Base-by-base conservation (phyloP, 768 basidiomycete species). In the Boletellus ananas region DNA sequence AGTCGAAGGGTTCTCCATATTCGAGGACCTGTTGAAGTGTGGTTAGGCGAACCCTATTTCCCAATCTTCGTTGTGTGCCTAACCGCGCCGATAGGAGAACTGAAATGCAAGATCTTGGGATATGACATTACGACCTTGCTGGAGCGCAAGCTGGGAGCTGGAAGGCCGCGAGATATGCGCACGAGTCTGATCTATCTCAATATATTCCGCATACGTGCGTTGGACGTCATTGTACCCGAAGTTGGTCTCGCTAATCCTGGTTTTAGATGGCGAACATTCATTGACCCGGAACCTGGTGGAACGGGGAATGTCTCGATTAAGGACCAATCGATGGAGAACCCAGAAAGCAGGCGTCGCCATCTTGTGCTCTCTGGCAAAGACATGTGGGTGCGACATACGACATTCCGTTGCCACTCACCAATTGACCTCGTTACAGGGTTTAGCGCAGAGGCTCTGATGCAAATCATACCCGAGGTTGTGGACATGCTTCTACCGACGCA, bases 291-390 rank as follows among this genome's bases (percentile, higher is more conserved):
- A 58, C 10, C 46, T 58, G 47, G 56, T 56, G 40, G 43, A 56
- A 18, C 54, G 50, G 9, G 54, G 56, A 2, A 45, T 58, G 56
- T 21, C 12, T 18, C 50, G 29, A 16, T 42, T 58, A 10, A 51
- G 41, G 46, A 49, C 47, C 6, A 31, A 18, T 16, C 35, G 27
- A 12, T 58, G 56, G 56, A 51, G 25, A 34, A 43, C 46, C 2
- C 60, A 61, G 47, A 55, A 49, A 49, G 38, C 45, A 25, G 60
- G 60, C 4, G 56, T 53, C 12, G 50, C 56, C 18, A 52, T 58
- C 29, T 34, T 58, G 21, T 58, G 54, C n/a, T 56, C 56, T 20
- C 43, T 58, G 46, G 54, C 54, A 9, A 47, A 55, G 25, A 51
- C 56, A 21, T 55, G 56, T 58, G 25, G 23, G 56, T 51, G 3